Evolutionary conservation across 345 rosid genomes (phyloP).

Genomic region (Erucastrum elatum): DNA sequence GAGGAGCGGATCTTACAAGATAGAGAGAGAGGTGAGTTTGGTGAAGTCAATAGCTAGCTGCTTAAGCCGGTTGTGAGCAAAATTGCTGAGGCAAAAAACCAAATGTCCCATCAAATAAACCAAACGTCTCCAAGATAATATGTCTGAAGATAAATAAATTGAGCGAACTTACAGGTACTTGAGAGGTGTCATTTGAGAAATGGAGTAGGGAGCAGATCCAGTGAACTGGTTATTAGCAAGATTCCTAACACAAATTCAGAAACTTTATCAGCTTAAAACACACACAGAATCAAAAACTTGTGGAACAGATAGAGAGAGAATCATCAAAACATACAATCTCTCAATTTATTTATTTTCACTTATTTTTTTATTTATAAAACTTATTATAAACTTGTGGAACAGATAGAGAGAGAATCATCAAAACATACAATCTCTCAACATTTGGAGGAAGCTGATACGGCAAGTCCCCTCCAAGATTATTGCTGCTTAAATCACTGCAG

Average conservation of each 20-base stretch:
- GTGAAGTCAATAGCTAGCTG: conserved; percentile 60
- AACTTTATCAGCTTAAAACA: conserved; percentile 9
- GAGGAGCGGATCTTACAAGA: conserved; percentile 60
- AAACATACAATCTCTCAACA: conserved; percentile 63
- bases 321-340: conserved; percentile 56
- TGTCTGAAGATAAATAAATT: conserved; percentile 26
- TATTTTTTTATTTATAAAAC: too few species aligned
- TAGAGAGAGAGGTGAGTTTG: conserved; percentile 67
- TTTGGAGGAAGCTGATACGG: conserved; percentile 67
- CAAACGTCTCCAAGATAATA: conserved; percentile 10
- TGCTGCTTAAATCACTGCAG: conserved; percentile 83
- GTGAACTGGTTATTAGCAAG: conserved; percentile 73
- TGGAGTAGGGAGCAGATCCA: conserved; percentile 53
- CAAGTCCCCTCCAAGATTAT: conserved; percentile 60
- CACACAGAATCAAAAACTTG: too few species aligned
- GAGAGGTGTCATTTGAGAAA: conserved; percentile 59
- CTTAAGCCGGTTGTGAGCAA: conserved; percentile 79
- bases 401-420: conserved; percentile 5
- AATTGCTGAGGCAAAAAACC: conserved; percentile 58
- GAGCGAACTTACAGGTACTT: conserved; percentile 67
- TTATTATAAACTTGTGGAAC: too few species aligned
- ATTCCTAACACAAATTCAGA: conserved; percentile 53
- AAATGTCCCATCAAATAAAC: conserved; percentile 4
- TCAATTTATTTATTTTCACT: too few species aligned
- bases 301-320: background rate